Evolutionary conservation across 257 asterid species (phyloP).

Genomic region (Ligustrum vulgare): DNA sequence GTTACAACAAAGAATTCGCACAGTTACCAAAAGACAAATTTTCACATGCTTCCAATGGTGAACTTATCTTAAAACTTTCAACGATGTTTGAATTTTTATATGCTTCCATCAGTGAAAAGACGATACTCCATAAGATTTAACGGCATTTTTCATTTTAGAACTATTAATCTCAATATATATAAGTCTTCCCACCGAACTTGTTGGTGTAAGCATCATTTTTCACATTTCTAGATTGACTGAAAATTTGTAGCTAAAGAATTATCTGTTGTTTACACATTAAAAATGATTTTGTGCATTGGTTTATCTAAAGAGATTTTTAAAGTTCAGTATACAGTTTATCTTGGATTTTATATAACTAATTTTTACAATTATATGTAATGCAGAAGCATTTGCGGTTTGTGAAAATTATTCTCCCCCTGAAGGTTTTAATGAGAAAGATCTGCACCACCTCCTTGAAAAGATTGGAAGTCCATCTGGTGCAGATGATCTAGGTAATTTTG

Average conservation of each 20-base stretch:
- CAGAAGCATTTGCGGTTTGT: conserved; percentile 98
- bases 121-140: background rate
- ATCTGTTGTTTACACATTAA: background rate
- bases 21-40: background rate
- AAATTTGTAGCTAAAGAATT: background rate
- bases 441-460: conserved; percentile 81
- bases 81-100: background rate
- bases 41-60: background rate
- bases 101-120: background rate
- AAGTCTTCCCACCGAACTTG: background rate
- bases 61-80: background rate
- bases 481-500: conserved; percentile 67
- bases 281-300: background rate
- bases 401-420: conserved; percentile 94
- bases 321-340: background rate
- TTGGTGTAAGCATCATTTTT: background rate
- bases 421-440: conserved; percentile 85
- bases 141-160: background rate
- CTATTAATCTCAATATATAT: background rate
- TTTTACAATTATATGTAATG: conserved; percentile 11
- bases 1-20: background rate
- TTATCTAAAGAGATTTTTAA: background rate
- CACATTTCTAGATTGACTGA: background rate
- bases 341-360: background rate
- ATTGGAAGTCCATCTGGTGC: conserved; percentile 96